phyloP scores from a whole-genome alignment of 305 asterid species.

The Fraxinus nigra region DNA sequence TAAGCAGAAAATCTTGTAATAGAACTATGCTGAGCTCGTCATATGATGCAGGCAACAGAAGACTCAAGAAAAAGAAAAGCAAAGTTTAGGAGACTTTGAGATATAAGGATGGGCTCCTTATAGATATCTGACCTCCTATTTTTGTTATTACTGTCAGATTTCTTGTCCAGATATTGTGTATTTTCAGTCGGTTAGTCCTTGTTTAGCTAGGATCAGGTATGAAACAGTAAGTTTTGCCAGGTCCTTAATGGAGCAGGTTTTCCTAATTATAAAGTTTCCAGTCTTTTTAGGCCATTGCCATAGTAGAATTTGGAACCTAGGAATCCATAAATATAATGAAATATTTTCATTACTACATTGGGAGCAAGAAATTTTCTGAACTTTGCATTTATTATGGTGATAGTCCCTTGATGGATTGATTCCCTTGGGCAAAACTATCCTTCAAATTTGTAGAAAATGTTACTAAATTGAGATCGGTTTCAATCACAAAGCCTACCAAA shows the following conservation, averaged over 20 bases:
- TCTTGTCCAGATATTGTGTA: background rate
- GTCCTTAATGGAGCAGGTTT: background rate
- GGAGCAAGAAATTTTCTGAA: background rate
- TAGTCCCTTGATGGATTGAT: background rate
- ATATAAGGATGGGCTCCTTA: background rate
- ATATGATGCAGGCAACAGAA: background rate
- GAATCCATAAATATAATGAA: background rate
- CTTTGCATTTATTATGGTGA: background rate
- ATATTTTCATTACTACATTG: background rate
- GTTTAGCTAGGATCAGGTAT: background rate
- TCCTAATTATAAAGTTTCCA: background rate
- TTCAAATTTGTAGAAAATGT: background rate
- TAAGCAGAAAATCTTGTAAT: constrained; percentile 21
- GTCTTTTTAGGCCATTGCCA: background rate
- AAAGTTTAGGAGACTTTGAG: background rate
- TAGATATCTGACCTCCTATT: background rate
- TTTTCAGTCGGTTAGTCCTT: background rate
- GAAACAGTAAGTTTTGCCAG: background rate
- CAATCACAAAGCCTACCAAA: background rate
- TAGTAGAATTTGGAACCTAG: background rate
- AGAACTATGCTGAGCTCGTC: background rate
- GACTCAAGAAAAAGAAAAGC: background rate
- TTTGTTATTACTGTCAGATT: background rate
- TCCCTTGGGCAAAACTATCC: background rate
- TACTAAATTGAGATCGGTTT: background rate